These are phyloP conservation scores for Coniferiporia sulphurascens DNA, from an alignment of 1,284 basidiomycete genomes.

Conservation along the genomic window DNA sequence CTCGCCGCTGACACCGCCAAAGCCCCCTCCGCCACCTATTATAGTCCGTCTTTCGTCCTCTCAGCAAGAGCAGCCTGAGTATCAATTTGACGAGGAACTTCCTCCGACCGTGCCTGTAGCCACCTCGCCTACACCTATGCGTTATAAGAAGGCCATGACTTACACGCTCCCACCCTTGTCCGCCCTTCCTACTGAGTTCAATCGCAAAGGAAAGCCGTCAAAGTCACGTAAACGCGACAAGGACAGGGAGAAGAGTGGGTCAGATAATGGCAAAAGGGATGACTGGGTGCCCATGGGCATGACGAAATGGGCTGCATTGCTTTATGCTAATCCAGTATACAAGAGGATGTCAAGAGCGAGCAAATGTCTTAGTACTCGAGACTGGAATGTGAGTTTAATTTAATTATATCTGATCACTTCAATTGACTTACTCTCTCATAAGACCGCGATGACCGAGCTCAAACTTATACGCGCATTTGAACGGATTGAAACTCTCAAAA, in stretches of 20 bases:
- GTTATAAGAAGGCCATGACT: constrained; percentile 33
- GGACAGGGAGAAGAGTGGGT: constrained; percentile 30
- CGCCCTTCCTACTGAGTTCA: constrained; percentile 57
- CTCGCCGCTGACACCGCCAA: constrained; percentile 12
- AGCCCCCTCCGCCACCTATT: constrained; percentile 15
- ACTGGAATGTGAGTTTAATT: constrained; percentile 64
- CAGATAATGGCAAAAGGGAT: constrained; percentile 45
- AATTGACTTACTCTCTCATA: constrained; percentile 6
- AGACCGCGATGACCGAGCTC: constrained; percentile 77
- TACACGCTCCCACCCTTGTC: constrained; percentile 62
- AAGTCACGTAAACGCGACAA: constrained; percentile 60
- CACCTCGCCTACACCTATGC: constrained; percentile 20
- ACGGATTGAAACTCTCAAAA: constrained; percentile 81
- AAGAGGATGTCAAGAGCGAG: constrained; percentile 59
- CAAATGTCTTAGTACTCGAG: constrained; percentile 71
- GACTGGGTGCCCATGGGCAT: constrained; percentile 66
- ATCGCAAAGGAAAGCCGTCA: constrained; percentile 51
- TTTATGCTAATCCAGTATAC: constrained; percentile 70
- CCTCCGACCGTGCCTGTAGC: neutral
- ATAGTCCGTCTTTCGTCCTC: constrained; percentile 7
- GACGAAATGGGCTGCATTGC: constrained; percentile 63
- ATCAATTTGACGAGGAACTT: neutral
- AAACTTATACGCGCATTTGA: constrained; percentile 78
- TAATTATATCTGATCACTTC: constrained; percentile 5
- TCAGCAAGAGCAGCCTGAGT: constrained; percentile 5